These are phyloP conservation scores for Linum tenue DNA, from an alignment of 345 rosid species.

Conservation along the genomic window DNA sequence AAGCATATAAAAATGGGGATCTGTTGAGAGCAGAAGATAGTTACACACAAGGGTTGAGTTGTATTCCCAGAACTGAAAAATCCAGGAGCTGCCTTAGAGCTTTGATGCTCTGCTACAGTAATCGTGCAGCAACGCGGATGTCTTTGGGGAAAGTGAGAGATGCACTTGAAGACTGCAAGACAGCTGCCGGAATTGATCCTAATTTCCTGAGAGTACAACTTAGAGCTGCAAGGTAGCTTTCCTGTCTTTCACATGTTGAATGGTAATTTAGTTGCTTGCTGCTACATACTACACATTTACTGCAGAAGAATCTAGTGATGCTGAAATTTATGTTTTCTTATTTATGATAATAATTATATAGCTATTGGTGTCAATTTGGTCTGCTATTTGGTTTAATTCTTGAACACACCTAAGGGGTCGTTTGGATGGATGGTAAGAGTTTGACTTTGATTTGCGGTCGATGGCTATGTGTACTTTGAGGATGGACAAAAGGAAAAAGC, in stretches of 20 bases:
- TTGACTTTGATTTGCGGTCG: background rate
- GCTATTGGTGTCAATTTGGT: background rate
- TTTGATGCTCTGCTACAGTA: conserved; percentile 87
- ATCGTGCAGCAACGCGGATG: conserved; percentile 87
- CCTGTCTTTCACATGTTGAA: conserved; percentile 9
- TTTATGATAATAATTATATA: background rate
- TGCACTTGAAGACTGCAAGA: conserved; percentile 74
- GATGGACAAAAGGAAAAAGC: background rate
- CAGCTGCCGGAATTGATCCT: conserved; percentile 74
- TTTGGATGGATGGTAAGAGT: background rate
- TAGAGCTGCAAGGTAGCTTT: conserved; percentile 82
- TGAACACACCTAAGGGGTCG: background rate
- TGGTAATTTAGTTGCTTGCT: background rate
- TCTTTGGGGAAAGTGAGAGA: conserved; percentile 86
- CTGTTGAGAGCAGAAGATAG: conserved; percentile 71
- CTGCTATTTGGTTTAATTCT: background rate
- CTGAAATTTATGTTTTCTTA: background rate
- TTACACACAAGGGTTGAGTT: conserved; percentile 70
- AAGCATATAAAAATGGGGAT: conserved; percentile 70
- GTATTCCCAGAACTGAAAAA: conserved; percentile 52
- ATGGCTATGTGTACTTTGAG: background rate
- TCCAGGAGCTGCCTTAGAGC: conserved; percentile 80
- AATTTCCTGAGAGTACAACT: conserved; percentile 74
- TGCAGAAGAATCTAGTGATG: background rate
- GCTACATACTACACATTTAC: background rate